phyloP scores from a whole-genome alignment of 2,329 filamentous ascomycete genomes.

The Fusarium irregulare region DNA sequence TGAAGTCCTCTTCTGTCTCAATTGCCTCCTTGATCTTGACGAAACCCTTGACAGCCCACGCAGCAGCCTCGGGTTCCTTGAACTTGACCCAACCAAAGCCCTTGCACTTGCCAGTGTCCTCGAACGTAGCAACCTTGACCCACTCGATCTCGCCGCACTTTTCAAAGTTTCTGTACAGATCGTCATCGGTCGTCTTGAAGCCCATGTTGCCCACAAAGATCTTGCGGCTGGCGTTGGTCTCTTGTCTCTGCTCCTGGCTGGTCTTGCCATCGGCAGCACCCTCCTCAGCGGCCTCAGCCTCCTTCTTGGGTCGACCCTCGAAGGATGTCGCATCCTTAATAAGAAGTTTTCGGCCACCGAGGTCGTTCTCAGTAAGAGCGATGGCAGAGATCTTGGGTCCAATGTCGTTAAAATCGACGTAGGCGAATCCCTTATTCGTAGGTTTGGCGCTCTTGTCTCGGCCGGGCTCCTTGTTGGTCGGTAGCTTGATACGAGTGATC shows the following conservation, averaged over 20 bases:
- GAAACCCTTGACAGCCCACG: slow-evolving; percentile 79
- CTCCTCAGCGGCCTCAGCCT: slow-evolving; percentile 51
- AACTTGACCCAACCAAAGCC: slow-evolving; percentile 97
- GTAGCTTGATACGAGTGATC: slow-evolving; percentile 88
- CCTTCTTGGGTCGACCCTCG: slow-evolving; percentile 85
- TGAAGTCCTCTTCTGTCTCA: slow-evolving; percentile 71
- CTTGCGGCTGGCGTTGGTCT: slow-evolving; percentile 76
- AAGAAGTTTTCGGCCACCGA: slow-evolving; percentile 81
- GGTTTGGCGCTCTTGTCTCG: slow-evolving; percentile 50
- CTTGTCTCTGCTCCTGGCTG: slow-evolving; percentile 51
- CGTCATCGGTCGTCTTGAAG: slow-evolving; percentile 84
- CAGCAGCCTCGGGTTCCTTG: slow-evolving; percentile 78
- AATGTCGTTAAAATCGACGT: slow-evolving; percentile 86
- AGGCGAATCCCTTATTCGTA: slow-evolving; percentile 93
- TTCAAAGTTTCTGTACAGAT: slow-evolving; percentile 81
- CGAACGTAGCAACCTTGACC: slow-evolving; percentile 92
- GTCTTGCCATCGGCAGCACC: slow-evolving; percentile 48
- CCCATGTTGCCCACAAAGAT: slow-evolving; percentile 93
- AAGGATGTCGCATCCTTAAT: slow-evolving; percentile 95
- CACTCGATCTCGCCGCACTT: slow-evolving; percentile 86
- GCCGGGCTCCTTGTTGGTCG: slow-evolving; percentile 66
- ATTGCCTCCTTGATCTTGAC: slow-evolving; percentile 75
- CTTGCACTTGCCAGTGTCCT: slow-evolving; percentile 97
- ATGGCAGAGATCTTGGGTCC: slow-evolving; percentile 81
- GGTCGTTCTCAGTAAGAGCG: slow-evolving; percentile 84